phyloP scores from a whole-genome alignment of 805 yeast genomes.

The Komagataella populi region DNA sequence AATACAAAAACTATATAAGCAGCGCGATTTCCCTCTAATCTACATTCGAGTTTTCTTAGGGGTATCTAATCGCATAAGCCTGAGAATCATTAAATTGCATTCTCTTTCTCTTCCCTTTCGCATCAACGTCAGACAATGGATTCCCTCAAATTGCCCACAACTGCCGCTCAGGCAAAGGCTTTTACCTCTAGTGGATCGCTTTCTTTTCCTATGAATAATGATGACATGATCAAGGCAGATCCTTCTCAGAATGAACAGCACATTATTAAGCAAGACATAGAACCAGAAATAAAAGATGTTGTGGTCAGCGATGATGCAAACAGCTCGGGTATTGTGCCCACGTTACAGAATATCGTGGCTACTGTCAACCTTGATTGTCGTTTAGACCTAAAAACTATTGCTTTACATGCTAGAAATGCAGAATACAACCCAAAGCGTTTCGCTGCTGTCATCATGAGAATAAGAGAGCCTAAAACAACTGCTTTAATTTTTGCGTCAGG shows the following conservation, averaged over 20 bases:
- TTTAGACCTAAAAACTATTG: constrained; percentile 90
- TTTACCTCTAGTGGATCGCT: constrained; percentile 57
- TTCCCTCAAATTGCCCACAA: constrained; percentile 61
- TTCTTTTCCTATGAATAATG: constrained; percentile 41
- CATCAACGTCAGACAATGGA: constrained; percentile 30
- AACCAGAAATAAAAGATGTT: constrained; percentile 12
- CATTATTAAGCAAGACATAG: constrained; percentile 10
- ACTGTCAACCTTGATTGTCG: constrained; percentile 96
- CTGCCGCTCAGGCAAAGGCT: constrained; percentile 64
- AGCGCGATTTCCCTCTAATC: not conserved
- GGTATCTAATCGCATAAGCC: not conserved
- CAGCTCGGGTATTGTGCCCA: constrained; percentile 92
- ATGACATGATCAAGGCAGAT: constrained; percentile 7
- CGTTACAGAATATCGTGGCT: constrained; percentile 91
- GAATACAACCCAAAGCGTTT: constrained; percentile 97
- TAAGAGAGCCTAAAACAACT: constrained; percentile 96
- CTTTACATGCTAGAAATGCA: constrained; percentile 96
- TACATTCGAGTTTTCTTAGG: not conserved
- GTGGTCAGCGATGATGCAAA: constrained; percentile 48
- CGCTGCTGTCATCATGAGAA: constrained; percentile 99
- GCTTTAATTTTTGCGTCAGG: constrained; percentile 97
- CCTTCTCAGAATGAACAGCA: constrained; percentile 4
- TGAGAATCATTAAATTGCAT: not conserved
- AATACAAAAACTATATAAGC: not conserved
- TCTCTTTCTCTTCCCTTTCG: not conserved